Evolutionary conservation across 2,329 filamentous ascomycete species (phyloP).

Genomic region (Fusarium verticillioides): DNA sequence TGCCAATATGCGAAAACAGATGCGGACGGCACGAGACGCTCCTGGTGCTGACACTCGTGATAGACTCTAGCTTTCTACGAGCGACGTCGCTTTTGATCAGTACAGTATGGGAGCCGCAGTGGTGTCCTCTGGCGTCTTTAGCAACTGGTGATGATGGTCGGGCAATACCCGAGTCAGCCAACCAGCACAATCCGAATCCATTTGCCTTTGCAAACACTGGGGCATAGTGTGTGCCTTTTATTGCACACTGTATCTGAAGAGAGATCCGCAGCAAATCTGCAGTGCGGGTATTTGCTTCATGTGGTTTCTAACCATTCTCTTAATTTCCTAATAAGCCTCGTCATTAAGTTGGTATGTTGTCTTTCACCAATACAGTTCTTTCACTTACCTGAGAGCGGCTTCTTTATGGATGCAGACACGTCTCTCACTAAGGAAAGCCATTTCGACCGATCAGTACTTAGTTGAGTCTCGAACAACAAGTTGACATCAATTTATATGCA

Average conservation of each 20-base stretch:
- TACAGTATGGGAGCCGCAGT: neutral
- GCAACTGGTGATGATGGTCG: constrained; percentile 31
- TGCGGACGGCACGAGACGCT: neutral
- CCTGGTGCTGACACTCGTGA: constrained; percentile 14
- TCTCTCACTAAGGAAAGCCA: neutral
- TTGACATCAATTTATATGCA: neutral
- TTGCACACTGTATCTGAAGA: neutral
- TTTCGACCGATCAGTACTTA: neutral
- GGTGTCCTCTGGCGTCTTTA: constrained; percentile 14
- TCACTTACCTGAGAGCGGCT: neutral
- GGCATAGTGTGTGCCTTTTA: constrained; percentile 8
- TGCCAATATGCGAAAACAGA: constrained; percentile 4
- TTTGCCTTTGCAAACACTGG: constrained; percentile 26
- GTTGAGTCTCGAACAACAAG: neutral
- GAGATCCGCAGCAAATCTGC: fast-evolving
- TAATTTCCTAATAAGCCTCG: neutral
- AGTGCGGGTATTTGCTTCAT: neutral
- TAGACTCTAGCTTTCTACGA: neutral
- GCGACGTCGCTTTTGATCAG: constrained; percentile 13
- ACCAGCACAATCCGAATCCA: constrained; percentile 18
- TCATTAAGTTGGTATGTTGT: neutral
- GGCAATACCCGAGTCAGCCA: constrained; percentile 26
- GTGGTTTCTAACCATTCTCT: neutral
- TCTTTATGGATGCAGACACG: neutral
- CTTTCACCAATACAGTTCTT: too few species aligned